These are phyloP conservation scores for Metschnikowia vanudenii DNA, from an alignment of 805 yeast genomes.

Conservation along the genomic window DNA sequence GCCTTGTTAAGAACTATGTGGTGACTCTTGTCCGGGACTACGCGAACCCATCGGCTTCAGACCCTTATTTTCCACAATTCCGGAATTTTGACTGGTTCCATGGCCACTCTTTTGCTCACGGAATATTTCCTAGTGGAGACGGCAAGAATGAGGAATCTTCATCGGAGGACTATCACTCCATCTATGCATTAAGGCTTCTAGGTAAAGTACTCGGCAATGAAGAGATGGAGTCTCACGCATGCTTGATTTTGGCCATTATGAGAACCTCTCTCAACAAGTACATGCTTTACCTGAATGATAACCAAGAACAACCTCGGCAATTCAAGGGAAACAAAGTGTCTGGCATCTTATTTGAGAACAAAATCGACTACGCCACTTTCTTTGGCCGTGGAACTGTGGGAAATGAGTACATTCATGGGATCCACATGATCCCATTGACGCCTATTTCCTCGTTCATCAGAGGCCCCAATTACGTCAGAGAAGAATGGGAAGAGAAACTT, in stretches of 20 bases:
- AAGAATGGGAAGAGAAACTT: conserved; percentile 63
- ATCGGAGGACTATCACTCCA: conserved; percentile 72
- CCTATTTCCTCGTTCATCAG: conserved; percentile 64
- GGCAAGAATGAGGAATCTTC: conserved; percentile 76
- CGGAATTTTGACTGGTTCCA: conserved; percentile 73
- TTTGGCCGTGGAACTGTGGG: conserved; percentile 62
- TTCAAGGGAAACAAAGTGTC: conserved; percentile 64
- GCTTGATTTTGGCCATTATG: conserved; percentile 60
- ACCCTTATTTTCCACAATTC: conserved; percentile 60
- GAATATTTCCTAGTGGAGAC: conserved; percentile 66
- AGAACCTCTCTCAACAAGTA: conserved; percentile 53
- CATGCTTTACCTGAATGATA: conserved; percentile 53
- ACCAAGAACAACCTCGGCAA: conserved; percentile 53
- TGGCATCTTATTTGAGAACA: conserved; percentile 73
- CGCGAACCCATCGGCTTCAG: conserved; percentile 56
- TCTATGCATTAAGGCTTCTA: conserved; percentile 67
- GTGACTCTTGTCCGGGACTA: conserved; percentile 63
- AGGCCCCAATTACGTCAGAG: conserved; percentile 49
- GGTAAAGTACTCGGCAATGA: conserved; percentile 54
- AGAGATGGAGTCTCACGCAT: conserved; percentile 53
- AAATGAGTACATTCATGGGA: conserved; percentile 71
- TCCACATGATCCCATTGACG: conserved; percentile 74
- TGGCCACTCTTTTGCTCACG: conserved; percentile 81
- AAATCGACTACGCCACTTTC: conserved; percentile 69
- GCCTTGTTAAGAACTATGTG: conserved; percentile 48